phyloP scores from a whole-genome alignment of 768 basidiomycete species.

The Ramaria sp. region DNA sequence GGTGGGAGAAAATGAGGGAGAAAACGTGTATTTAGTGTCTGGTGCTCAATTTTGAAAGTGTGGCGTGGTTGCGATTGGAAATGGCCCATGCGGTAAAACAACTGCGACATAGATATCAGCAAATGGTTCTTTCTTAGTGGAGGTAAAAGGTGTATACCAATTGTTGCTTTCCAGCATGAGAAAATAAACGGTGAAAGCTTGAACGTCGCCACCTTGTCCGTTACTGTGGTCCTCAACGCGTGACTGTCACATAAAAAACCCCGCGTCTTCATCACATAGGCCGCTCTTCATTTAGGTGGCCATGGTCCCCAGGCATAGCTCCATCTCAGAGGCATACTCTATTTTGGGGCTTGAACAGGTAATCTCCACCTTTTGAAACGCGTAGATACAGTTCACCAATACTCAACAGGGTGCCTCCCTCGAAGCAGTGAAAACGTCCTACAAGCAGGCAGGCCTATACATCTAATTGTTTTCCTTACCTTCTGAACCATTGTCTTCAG shows the following conservation, averaged over 20 bases:
- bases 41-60: background rate
- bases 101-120: background rate
- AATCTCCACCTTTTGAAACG: conserved; percentile 7
- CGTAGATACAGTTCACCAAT: background rate
- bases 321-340: conserved; percentile 27
- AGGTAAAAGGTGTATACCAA: background rate
- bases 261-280: background rate
- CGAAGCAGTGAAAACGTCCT: conserved; percentile 54
- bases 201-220: background rate
- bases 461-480: background rate
- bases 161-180: background rate
- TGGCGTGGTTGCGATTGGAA: background rate
- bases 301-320: conserved; percentile 27
- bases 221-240: background rate
- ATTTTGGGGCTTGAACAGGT: conserved; percentile 48
- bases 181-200: background rate
- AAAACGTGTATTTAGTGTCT: background rate
- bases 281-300: background rate
- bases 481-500: conserved; percentile 19
- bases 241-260: background rate
- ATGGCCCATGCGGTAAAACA: background rate
- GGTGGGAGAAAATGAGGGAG: background rate
- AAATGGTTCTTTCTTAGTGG: background rate
- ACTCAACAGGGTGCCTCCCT: conserved; percentile 42
- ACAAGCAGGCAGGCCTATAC: conserved; percentile 45